Conservation (phyloP, 1,139 yeast species). For the Zygosaccharomyces sapae region DNA sequence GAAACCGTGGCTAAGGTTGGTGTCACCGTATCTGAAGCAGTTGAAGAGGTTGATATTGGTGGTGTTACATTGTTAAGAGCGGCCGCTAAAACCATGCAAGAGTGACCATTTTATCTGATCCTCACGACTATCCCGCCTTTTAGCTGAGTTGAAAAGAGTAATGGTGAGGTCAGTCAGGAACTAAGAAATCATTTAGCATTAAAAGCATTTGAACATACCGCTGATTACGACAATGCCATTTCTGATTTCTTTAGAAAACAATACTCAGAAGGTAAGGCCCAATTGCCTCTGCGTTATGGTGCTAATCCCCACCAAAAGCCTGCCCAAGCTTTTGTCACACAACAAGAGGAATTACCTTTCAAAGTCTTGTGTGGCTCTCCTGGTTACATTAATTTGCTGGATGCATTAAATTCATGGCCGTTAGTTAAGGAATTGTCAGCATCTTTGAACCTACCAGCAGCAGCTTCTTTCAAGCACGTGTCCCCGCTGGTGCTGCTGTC, state of each 20-base stretch:
- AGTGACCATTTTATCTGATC: slow-evolving; percentile 92
- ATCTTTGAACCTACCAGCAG: slow-evolving; percentile 92
- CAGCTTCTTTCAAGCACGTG: slow-evolving; percentile 97
- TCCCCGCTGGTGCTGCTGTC: slow-evolving; percentile 99
- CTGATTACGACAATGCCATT: slow-evolving; percentile 93
- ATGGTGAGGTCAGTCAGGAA: slow-evolving; percentile 66
- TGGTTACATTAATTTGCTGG: slow-evolving; percentile 92
- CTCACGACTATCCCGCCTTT: slow-evolving; percentile 80
- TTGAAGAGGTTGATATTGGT: slow-evolving; percentile 97
- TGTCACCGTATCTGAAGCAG: slow-evolving; percentile 95
- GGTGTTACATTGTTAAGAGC: slow-evolving; percentile 97
- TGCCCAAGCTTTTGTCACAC: slow-evolving; percentile 88
- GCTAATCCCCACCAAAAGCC: slow-evolving; percentile 99
- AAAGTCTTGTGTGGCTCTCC: slow-evolving; percentile 93
- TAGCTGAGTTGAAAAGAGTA: slow-evolving; percentile 60
- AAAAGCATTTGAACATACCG: slow-evolving; percentile 97
- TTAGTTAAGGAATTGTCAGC: slow-evolving; percentile 94
- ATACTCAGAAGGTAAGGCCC: slow-evolving; percentile 84
- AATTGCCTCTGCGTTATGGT: slow-evolving; percentile 93
- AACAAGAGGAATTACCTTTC: slow-evolving; percentile 82
- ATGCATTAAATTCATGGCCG: slow-evolving; percentile 98
- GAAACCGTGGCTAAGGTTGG: slow-evolving; percentile 94
- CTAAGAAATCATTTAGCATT: slow-evolving; percentile 82
- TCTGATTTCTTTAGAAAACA: slow-evolving; percentile 97
- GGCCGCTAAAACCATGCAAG: slow-evolving; percentile 96